These are phyloP conservation scores for Helianthus tuberosus DNA, from an alignment of 129 eudicot species.

Conservation along the genomic window DNA sequence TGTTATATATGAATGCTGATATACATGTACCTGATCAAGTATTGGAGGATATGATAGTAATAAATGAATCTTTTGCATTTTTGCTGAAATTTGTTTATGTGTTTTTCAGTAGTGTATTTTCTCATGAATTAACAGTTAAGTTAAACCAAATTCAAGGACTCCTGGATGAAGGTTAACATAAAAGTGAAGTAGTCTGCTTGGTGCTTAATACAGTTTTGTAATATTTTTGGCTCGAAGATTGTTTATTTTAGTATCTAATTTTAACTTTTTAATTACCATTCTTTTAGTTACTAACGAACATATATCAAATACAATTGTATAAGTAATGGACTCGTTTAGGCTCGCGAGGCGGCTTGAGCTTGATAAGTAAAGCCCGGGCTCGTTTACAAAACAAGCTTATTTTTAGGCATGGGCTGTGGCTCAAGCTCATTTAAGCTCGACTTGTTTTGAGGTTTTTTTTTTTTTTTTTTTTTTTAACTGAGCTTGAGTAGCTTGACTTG, in stretches of 20 bases:
- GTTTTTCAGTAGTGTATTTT: neutral
- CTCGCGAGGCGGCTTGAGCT: no score
- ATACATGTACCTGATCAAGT: neutral
- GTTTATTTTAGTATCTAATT: neutral
- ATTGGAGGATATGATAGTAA: neutral
- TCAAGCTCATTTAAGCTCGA: no score
- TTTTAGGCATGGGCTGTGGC: no score
- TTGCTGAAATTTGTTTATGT: neutral
- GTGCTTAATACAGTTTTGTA: neutral
- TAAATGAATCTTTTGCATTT: neutral
- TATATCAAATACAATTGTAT: neutral
- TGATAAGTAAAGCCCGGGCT: no score
- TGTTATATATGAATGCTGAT: no score
- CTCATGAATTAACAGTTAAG: neutral
- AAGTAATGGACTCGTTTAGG: no score
- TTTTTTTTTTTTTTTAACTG: no score
- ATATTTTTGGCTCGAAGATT: neutral
- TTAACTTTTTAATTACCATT: conserved; percentile 5
- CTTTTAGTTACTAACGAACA: neutral
- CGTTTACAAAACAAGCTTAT: no score
- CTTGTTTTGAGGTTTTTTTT: no score
- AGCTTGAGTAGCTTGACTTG: no score
- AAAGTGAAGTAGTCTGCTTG: neutral
- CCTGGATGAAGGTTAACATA: neutral
- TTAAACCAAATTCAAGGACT: neutral